Percentiles rank a stretch among this genome's conserved stretches.
Evolutionary conservation across 108 stramenopile species (phyloP).

Genomic region (Cylindrotheca closterium): DNA sequence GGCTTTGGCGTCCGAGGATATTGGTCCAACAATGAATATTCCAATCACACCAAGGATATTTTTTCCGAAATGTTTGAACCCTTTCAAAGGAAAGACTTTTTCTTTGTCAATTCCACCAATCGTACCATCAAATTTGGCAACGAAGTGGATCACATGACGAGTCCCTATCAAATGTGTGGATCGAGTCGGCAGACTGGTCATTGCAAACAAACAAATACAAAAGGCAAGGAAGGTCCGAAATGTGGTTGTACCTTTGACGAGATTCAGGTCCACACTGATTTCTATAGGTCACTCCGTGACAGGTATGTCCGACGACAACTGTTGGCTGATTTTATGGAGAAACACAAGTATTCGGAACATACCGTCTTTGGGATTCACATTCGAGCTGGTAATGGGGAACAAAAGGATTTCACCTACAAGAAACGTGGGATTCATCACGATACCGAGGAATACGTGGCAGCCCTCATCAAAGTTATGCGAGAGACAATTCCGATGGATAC

Average conservation of each 20-base stretch:
- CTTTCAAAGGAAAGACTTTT: not conserved
- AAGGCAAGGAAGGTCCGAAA: not conserved
- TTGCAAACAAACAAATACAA: not conserved
- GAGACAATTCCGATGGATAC: not conserved
- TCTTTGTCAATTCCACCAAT: not conserved
- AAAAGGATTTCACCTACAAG: constrained; percentile 31
- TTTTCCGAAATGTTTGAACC: not conserved
- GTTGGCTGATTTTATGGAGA: constrained; percentile 19
- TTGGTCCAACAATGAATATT: not conserved
- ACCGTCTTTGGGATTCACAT: constrained; percentile 60
- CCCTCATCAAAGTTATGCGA: not conserved
- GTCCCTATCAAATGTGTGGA: too few relatives aligned
- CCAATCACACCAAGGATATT: not conserved
- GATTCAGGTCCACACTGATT: not conserved
- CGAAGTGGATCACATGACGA: not conserved
- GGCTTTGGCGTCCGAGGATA: not conserved
- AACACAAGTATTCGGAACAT: constrained; percentile 20
- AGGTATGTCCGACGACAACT: constrained; percentile 21
- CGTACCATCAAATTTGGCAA: constrained; percentile 1
- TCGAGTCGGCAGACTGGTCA: too few relatives aligned
- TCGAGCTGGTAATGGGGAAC: constrained; percentile 61
- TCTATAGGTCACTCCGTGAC: constrained; percentile 29
- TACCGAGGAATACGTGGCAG: constrained; percentile 8
- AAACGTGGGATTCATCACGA: constrained; percentile 24
- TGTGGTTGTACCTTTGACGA: not conserved